Conservation (phyloP, 2,329 filamentous ascomycete genomes). For the Botryotinia convoluta region DNA sequence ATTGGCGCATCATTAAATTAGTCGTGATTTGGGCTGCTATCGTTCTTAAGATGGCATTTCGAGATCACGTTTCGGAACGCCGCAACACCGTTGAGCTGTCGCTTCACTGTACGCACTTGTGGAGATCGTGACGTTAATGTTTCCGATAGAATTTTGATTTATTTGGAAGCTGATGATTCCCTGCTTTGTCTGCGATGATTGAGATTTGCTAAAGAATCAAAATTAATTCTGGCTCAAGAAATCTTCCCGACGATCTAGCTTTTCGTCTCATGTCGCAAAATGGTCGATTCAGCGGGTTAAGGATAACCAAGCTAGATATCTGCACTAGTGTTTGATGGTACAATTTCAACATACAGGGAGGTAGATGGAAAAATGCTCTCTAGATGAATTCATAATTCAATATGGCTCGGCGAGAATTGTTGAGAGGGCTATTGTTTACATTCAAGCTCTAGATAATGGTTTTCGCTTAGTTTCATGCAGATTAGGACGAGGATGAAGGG, state of each 20-base stretch:
- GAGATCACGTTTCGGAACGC: not conserved
- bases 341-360: not conserved
- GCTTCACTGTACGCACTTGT: not conserved
- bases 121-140: constrained; percentile 4
- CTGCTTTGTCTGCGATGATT: not conserved
- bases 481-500: constrained; percentile 10
- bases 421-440: not conserved
- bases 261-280: constrained; percentile 3
- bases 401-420: not conserved
- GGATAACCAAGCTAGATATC: not conserved
- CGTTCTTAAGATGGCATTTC: not conserved
- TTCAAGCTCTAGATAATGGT: not conserved
- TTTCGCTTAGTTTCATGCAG: constrained; percentile 10
- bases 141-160: not conserved
- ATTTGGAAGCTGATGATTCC: not conserved
- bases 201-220: not conserved
- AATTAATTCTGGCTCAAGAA: not conserved
- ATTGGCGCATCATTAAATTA: not conserved
- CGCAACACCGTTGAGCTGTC: not conserved
- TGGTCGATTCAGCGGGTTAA: constrained; percentile 1
- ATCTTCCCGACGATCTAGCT: constrained; percentile 6
- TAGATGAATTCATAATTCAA: not conserved
- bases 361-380: not conserved
- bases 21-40: not conserved
- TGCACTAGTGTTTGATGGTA: not conserved